phyloP scores from a whole-genome alignment of 169 alveolate species.

The Eimeria acervulina region DNA sequence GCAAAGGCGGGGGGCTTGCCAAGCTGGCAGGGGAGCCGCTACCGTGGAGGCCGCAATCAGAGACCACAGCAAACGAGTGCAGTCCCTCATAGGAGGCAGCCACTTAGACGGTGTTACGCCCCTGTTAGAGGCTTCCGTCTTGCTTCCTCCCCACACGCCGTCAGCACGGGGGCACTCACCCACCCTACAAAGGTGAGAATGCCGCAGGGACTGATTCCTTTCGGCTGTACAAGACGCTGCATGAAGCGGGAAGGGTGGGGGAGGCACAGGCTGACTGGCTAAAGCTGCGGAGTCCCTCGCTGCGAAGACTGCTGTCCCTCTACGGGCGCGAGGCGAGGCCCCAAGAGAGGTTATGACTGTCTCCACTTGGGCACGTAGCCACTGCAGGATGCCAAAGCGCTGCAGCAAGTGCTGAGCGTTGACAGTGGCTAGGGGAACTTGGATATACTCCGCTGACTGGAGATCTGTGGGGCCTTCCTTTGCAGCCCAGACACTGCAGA shows the following conservation, averaged over 20 bases:
- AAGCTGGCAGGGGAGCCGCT: slow-evolving; percentile 45
- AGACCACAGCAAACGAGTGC: slow-evolving; percentile 68
- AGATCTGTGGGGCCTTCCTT: not conserved
- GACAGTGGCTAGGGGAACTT: slow-evolving; percentile 55
- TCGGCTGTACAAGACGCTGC: not conserved
- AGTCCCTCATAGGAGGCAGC: slow-evolving; percentile 65
- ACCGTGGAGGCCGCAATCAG: slow-evolving; percentile 52
- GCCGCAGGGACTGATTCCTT: not conserved
- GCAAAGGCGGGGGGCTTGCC: not conserved
- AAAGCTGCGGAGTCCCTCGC: not conserved
- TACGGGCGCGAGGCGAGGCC: not conserved
- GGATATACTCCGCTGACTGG: not conserved
- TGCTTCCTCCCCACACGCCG: not conserved
- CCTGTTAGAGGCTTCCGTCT: not conserved
- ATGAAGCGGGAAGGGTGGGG: not conserved
- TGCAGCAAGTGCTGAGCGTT: slow-evolving; percentile 73
- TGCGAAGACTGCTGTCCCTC: not conserved
- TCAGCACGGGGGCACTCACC: not conserved
- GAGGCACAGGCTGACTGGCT: slow-evolving; percentile 18
- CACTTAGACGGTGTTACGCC: not conserved
- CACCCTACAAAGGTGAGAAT: not conserved
- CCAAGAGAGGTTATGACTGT: slow-evolving; percentile 19
- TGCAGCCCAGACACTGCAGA: not conserved
- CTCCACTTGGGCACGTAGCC: slow-evolving; percentile 67
- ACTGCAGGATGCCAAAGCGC: slow-evolving; percentile 56